phyloP scores from a whole-genome alignment of 306 rosid species.

The Prunus armeniaca region DNA sequence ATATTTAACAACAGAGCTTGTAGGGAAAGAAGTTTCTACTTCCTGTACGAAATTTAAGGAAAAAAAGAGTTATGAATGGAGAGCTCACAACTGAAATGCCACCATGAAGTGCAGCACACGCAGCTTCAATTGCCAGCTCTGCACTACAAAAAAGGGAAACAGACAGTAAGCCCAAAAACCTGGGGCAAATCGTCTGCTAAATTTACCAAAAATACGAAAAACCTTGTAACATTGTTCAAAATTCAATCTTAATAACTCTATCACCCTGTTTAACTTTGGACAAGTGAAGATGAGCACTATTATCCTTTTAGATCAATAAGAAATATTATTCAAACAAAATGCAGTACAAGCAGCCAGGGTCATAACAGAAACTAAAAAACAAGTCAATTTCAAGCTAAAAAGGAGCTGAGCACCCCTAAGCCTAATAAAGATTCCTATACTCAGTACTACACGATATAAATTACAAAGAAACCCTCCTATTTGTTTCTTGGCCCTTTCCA shows the following conservation, averaged over 20 bases:
- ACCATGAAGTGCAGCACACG: conserved; percentile 79
- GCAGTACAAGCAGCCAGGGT: not conserved
- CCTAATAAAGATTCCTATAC: not conserved
- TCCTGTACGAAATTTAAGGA: not conserved
- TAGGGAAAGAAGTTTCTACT: not conserved
- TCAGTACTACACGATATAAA: not conserved
- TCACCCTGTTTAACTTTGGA: not conserved
- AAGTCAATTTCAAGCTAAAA: not conserved
- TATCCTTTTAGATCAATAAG: not conserved
- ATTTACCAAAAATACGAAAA: not conserved
- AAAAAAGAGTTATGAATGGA: not conserved
- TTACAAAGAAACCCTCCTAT: not conserved
- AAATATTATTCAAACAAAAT: not conserved
- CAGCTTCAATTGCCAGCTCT: conserved; percentile 79
- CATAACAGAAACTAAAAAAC: not conserved
- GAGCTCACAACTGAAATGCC: conserved; percentile 83
- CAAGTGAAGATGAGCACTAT: not conserved
- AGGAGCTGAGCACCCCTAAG: not conserved
- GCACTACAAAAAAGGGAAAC: conserved; percentile 45
- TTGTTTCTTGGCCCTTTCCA: not conserved
- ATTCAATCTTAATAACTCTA: not conserved
- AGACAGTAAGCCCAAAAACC: conserved; percentile 16
- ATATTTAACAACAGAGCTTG: not conserved
- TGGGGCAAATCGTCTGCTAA: not conserved
- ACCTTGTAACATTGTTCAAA: not conserved